Percentiles rank a stretch among this genome's conserved stretches.
Conservation (phyloP, 208 protist species). For the Leishmania amazonensis region DNA sequence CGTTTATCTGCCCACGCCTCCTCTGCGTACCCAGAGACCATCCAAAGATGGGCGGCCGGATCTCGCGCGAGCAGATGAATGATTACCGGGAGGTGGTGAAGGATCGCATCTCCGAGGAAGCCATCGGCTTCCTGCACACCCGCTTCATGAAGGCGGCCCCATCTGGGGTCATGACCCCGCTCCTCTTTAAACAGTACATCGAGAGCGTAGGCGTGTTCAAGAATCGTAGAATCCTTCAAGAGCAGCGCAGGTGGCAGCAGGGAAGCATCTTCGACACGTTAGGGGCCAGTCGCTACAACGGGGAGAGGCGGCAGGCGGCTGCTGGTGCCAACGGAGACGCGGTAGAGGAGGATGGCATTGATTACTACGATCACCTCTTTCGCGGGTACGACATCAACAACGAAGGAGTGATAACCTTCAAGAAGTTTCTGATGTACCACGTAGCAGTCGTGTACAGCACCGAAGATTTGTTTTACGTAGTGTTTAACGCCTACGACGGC, state of each 20-base stretch:
- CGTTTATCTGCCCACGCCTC: background rate
- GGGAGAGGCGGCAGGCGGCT: background rate
- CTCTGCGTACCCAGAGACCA: background rate
- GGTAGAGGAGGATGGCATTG: constrained; percentile 30
- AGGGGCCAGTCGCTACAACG: background rate
- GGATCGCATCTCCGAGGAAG: constrained; percentile 78
- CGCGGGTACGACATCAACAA: constrained; percentile 87
- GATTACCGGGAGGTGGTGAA: constrained; percentile 87
- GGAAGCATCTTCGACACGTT: constrained; percentile 7
- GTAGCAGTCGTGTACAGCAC: constrained; percentile 87
- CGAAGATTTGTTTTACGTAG: constrained; percentile 87
- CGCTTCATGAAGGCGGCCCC: constrained; percentile 82
- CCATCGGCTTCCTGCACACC: constrained; percentile 78
- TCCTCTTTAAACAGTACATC: constrained; percentile 86
- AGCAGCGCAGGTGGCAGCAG: constrained; percentile 23
- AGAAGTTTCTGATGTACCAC: constrained; percentile 90
- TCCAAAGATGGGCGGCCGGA: constrained; percentile 64
- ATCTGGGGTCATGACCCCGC: constrained; percentile 71
- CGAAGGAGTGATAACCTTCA: constrained; percentile 89
- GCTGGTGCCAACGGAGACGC: background rate
- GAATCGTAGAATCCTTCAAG: constrained; percentile 43
- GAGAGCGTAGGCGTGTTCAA: constrained; percentile 84
- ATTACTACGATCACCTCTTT: constrained; percentile 85
- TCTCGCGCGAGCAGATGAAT: constrained; percentile 78
- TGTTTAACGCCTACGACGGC: constrained; percentile 94